Base-by-base conservation (phyloP, 805 yeast species). In the Teunomyces lycoperdinae region DNA sequence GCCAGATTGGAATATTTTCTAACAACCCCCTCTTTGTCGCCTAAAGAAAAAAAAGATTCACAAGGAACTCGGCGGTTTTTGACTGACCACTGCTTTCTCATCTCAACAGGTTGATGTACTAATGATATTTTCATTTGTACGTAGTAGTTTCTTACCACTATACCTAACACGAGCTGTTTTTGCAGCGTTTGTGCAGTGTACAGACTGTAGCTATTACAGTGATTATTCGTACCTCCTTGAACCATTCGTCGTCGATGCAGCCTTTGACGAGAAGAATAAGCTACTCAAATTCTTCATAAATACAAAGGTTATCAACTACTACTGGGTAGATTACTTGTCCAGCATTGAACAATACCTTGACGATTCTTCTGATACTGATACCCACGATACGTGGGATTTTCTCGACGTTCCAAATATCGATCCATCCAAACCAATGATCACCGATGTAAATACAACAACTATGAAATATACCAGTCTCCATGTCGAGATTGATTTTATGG, bases 391-490 rank as follows among this genome's bases (percentile, higher is more conserved):
- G 9, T 9, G 27, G 30, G 9, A 6, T 9, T 13, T 32, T 5
- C 14, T 32, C 4, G 13, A 8, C 14, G 40, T 26, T 27, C 46
- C 44, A 9, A 32, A 43, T 20, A 16, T 27, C 40, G 36, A 45
- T n/a, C 31, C 43, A 28, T 41, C 42, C 24, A 24, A 46, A 11
- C 51, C 51, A 11, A 46, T 63, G 3, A 70, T 78, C 8, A 53
- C 64, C 10, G 83, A 79, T 50, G 76, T 77, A 29, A 71, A 79
- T 53, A 9, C 52, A 1, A 60, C 71, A 3, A 73, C 82, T 1
- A 77, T 78, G 58, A 68, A 62, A 51, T 78, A 61, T 56, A 77
- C 83, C 8, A 76, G 81, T 1, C 58, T 79, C 38, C 79, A 76
- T 45, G 74, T 76, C 9, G 64, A 67, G 32, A 60, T 78, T 7